Base-by-base conservation (phyloP, 371 early-diverging fungal species). In the Mucor indicus region DNA sequence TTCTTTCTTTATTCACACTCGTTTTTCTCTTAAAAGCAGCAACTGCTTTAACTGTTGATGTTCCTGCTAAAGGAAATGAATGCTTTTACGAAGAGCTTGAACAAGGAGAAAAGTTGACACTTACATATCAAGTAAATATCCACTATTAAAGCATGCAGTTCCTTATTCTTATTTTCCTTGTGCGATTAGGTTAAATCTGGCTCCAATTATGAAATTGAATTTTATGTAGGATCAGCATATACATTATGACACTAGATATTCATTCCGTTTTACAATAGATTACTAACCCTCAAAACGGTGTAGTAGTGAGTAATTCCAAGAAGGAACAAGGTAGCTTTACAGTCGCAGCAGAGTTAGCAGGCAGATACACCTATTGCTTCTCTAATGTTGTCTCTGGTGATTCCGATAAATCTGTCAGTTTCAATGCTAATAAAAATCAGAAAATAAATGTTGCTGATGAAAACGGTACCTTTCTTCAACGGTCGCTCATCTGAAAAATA, bases 301-400 rank as follows among this genome's bases (percentile, higher is more conserved):
- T 81, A 8, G 55, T 88, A 15, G 72, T 78, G 50, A 67, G 64
- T 24, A 69, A 56, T 24, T 51, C 63, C 29, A 65, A 67, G 33
- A 57, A 80, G 31, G 64, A 82, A 4, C 69, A 77, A 24, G 80
- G 73, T 5, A 70, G 75, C 4, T 81, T 73, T 51, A 66, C 70
- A 20, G 55, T 86, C 22, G 69, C 61, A 21, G 87, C 89, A 13
- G 62, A 73, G 17, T 11, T 21, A 9, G 68, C 57, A 19, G 89
- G 91, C 22, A 67, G 57, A 58, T 77, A 85, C 49, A 71, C 72
- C n/a, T 91, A 86, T 62, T 91, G 91, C 69, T 89, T 91, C 68
- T 75, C 73, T 52, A 90, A 90, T 62, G 58, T 62, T 42, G 71
- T 78, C 67, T 72, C 72, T 11, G 57, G 73, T 11, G 50, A 70